Conservation (phyloP, 2,329 filamentous ascomycete species). For the Magnaporthiopsis rhizophila region DNA sequence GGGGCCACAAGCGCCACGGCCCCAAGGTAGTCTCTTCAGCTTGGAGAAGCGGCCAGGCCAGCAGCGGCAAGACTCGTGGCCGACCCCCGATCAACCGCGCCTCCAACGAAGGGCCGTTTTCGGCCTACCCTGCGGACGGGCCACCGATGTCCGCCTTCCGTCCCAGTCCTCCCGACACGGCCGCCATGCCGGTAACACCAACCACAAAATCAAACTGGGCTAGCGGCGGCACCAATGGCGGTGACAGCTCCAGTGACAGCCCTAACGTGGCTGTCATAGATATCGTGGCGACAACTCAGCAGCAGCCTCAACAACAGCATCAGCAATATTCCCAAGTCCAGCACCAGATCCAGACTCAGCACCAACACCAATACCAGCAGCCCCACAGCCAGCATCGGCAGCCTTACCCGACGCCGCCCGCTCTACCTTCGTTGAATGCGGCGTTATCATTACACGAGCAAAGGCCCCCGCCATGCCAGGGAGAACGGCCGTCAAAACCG, state of each 20-base stretch:
- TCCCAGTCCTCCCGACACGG: neutral
- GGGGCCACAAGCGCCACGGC: slow-evolving; percentile 58
- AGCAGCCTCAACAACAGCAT: neutral
- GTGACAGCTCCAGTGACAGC: neutral
- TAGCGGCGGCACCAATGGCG: neutral
- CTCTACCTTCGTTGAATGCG: neutral
- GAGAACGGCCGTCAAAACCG: slow-evolving; percentile 21
- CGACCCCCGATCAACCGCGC: slow-evolving; percentile 68
- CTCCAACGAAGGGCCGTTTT: slow-evolving; percentile 51
- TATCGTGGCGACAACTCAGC: neutral
- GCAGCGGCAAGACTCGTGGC: slow-evolving; percentile 66
- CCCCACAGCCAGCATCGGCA: neutral
- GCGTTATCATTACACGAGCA: slow-evolving; percentile 9
- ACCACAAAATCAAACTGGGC: neutral
- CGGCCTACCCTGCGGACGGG: slow-evolving; percentile 56
- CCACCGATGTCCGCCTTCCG: slow-evolving; percentile 1
- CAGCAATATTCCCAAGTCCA: slow-evolving; percentile 1
- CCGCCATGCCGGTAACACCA: neutral
- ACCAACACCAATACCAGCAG: neutral
- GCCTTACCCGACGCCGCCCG: neutral
- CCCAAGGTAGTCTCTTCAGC: slow-evolving; percentile 83
- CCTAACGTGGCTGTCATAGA: neutral
- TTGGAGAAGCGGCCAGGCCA: slow-evolving; percentile 62
- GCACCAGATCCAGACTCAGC: neutral
- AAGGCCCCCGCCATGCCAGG: slow-evolving; percentile 8